Evolutionary conservation across 169 alveolate species (phyloP).

Genomic region (Theileria parva): DNA sequence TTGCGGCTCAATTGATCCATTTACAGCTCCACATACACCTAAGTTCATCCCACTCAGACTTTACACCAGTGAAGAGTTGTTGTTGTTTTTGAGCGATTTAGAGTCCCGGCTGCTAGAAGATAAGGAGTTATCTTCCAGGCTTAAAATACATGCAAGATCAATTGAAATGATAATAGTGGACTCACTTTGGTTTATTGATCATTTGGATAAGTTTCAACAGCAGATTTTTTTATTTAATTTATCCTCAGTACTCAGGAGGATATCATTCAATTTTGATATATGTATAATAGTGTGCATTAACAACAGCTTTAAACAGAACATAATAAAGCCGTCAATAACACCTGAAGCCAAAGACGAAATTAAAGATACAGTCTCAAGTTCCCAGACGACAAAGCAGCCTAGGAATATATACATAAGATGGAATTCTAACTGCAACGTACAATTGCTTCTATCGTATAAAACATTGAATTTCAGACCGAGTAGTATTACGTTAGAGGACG

Average conservation of each 20-base stretch:
- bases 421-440: constrained; percentile 27
- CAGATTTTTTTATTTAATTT: constrained; percentile 23
- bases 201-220: constrained; percentile 22
- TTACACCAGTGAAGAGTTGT: constrained; percentile 51
- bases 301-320: neutral
- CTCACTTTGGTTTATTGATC: constrained; percentile 54
- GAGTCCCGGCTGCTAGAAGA: constrained; percentile 13
- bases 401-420: constrained; percentile 16
- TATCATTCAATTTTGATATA: constrained; percentile 43
- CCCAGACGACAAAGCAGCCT: neutral
- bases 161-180: constrained; percentile 41
- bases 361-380: neutral
- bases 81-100: constrained; percentile 31
- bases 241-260: constrained; percentile 32
- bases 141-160: constrained; percentile 32
- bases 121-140: constrained; percentile 1
- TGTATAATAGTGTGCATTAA: constrained; percentile 51
- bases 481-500: neutral
- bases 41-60: constrained; percentile 42
- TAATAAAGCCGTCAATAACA: neutral
- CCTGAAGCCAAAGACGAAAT: neutral
- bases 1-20: constrained; percentile 36
- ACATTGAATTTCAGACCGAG: neutral
- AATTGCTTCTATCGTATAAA: constrained; percentile 8
- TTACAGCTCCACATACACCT: constrained; percentile 1